These are phyloP conservation scores for Lentinula sp. DNA, from an alignment of 768 basidiomycete genomes.

Conservation along the genomic window DNA sequence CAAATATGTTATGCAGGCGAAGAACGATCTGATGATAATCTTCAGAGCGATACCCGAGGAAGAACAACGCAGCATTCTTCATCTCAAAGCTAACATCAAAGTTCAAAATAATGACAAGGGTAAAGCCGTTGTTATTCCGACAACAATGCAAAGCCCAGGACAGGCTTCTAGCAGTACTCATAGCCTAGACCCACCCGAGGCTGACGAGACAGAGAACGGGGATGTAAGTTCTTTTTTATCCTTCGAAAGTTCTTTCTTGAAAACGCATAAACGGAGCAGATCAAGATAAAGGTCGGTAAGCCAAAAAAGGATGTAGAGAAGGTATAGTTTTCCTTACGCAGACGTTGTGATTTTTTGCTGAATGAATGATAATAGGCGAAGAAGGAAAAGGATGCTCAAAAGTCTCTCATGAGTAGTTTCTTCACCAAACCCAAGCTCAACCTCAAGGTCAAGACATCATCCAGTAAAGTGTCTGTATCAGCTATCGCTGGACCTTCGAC, in stretches of 20 bases:
- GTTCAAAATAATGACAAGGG: conserved; percentile 27
- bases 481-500: conserved; percentile 20
- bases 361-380: conserved; percentile 34
- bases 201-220: conserved; percentile 32
- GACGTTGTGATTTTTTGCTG: background rate
- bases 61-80: conserved; percentile 51
- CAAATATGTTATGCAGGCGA: conserved; percentile 39
- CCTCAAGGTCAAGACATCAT: conserved; percentile 16
- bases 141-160: background rate
- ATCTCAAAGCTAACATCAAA: conserved; percentile 35
- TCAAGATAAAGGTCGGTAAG: conserved; percentile 27
- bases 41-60: conserved; percentile 55
- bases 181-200: conserved; percentile 10
- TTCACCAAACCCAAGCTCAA: conserved; percentile 58
- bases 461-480: conserved; percentile 15
- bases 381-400: conserved; percentile 63
- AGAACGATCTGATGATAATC: conserved; percentile 42
- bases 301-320: conserved; percentile 50
- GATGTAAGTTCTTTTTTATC: conserved; percentile 21
- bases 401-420: conserved; percentile 72
- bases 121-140: conserved; percentile 10
- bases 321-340: conserved; percentile 24
- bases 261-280: conserved; percentile 10
- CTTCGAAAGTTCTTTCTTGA: background rate
- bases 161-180: background rate